Conservation (phyloP, 139 green algal genomes). For the Picochlorum sp. region DNA sequence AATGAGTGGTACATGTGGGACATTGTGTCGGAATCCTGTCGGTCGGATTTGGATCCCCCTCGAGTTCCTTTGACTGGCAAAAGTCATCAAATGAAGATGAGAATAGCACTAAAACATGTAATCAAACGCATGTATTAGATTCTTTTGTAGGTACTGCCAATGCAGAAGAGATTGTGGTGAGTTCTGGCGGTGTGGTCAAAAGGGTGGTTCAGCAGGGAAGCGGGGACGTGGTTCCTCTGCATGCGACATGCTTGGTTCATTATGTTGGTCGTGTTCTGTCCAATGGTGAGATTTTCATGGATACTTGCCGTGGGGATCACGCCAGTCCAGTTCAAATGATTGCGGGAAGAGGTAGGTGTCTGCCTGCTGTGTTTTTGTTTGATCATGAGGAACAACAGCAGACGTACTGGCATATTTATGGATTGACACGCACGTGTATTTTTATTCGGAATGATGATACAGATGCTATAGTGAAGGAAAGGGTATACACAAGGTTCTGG, state of each 20-base stretch:
- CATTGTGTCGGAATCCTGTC: too few species aligned
- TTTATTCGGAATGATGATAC: neutral
- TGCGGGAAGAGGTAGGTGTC: conserved; percentile 53
- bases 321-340: conserved; percentile 40
- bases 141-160: conserved; percentile 35
- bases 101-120: neutral
- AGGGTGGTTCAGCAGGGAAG: conserved; percentile 29
- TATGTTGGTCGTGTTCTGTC: conserved; percentile 38
- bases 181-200: conserved; percentile 28
- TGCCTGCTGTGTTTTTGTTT: neutral
- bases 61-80: too few species aligned
- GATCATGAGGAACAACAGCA: neutral
- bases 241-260: conserved; percentile 62
- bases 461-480: conserved; percentile 35
- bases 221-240: conserved; percentile 28
- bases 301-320: conserved; percentile 39
- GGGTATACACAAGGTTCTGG: conserved; percentile 52
- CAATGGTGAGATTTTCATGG: conserved; percentile 51
- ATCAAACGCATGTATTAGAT: conserved; percentile 10
- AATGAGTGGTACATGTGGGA: too few species aligned
- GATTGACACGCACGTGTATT: neutral
- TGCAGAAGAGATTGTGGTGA: conserved; percentile 1
- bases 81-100: conserved; percentile 3
- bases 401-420: too few species aligned
- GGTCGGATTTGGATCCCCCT: too few species aligned